Evolutionary conservation across 176 grass and related monocot species (phyloP).

Genomic region (Cenchrus purpureus): DNA sequence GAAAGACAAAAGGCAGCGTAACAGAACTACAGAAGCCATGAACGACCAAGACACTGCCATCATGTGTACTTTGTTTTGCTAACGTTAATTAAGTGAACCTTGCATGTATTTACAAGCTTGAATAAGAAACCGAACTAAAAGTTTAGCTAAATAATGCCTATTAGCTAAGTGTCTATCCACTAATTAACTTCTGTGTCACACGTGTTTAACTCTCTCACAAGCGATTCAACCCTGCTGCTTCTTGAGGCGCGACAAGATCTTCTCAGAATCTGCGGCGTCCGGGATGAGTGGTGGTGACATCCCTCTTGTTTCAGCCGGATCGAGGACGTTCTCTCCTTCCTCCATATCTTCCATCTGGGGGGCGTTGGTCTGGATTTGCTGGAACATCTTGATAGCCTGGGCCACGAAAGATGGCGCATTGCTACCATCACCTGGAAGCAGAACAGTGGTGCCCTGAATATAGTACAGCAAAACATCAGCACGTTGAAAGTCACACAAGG

Average conservation of each 20-base stretch:
- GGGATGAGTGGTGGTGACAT: conserved; percentile 7
- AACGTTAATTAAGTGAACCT: no score
- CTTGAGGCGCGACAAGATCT: conserved; percentile 29
- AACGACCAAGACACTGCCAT: no score
- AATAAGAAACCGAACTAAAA: no score
- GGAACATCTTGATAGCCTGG: conserved; percentile 78
- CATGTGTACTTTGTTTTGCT: no score
- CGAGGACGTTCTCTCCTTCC: conserved; percentile 10
- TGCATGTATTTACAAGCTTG: no score
- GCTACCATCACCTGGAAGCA: conserved; percentile 64
- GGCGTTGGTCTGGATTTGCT: conserved; percentile 43
- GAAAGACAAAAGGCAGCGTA: no score
- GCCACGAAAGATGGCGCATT: conserved; percentile 74
- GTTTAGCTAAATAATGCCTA: no score
- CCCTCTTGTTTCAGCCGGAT: not conserved
- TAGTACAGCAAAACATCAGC: not conserved
- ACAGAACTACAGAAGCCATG: no score
- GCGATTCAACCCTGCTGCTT: no score
- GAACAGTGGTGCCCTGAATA: conserved; percentile 69
- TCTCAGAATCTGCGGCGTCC: not conserved
- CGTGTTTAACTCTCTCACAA: no score
- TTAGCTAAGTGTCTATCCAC: no score
- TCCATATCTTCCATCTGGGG: conserved; percentile 21
- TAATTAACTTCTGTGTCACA: no score
- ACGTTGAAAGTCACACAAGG: not conserved